Evolutionary conservation across 164 flowering plant genomes (phyloP).

Genomic region (Nymphaea colorata): DNA sequence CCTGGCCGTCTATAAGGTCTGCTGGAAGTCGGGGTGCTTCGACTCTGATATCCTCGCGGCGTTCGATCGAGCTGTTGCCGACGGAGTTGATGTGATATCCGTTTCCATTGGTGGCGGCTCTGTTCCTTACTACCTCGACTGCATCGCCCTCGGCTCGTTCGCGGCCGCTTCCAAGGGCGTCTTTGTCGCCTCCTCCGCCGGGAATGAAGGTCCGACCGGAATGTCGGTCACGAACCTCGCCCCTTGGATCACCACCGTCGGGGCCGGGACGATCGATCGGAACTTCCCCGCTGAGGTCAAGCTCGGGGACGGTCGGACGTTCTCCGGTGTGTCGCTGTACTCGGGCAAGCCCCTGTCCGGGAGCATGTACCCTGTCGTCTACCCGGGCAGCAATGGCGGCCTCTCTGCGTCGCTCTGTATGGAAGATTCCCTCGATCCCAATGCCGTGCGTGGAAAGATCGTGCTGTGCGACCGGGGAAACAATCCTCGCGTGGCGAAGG

Average conservation of each 20-base stretch:
- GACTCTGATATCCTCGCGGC: constrained; percentile 89
- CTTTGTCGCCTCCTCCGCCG: constrained; percentile 69
- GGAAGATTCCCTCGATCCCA: constrained; percentile 58
- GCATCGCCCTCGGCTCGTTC: constrained; percentile 69
- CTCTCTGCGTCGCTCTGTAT: constrained; percentile 55
- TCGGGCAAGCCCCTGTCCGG: constrained; percentile 43
- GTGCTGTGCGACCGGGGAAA: constrained; percentile 78
- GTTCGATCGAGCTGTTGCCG: constrained; percentile 72
- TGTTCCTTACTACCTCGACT: constrained; percentile 68
- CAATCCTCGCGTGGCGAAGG: constrained; percentile 63
- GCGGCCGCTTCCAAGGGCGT: constrained; percentile 55
- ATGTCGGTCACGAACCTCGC: constrained; percentile 75
- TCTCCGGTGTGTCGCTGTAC: constrained; percentile 65
- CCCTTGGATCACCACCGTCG: constrained; percentile 76
- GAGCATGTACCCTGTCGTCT: constrained; percentile 48
- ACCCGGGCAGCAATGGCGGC: constrained; percentile 53
- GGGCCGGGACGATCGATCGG: constrained; percentile 79
- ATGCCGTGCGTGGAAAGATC: constrained; percentile 47
- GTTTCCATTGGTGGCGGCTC: constrained; percentile 83
- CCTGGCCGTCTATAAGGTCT: constrained; percentile 78
- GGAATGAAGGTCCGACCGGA: constrained; percentile 63
- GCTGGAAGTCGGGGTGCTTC: constrained; percentile 88
- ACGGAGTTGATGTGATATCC: constrained; percentile 87
- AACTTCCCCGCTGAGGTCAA: constrained; percentile 53
- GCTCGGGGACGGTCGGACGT: constrained; percentile 48